Base-by-base conservation (phyloP, 768 basidiomycete genomes). In the Calocybe indica region DNA sequence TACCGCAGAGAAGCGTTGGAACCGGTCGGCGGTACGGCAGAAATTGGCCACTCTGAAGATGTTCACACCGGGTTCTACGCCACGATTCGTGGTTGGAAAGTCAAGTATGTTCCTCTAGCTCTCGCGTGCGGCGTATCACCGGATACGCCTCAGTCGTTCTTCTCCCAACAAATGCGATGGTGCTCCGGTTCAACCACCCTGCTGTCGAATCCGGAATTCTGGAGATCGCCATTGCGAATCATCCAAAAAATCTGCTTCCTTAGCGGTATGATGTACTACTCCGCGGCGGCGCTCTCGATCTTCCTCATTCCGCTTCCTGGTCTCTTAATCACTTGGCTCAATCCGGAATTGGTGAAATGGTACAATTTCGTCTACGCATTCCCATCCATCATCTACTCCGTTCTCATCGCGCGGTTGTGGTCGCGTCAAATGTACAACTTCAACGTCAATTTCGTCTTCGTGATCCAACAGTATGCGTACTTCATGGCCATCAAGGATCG, bases 141-240 rank as follows among this genome's bases (percentile, higher is more conserved):
- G 9, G 58, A 62, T 40, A 62, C 56, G 3, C 60, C 62, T 8
- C 50, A 57, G 9, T 60, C 58, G 0, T 62, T 56, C 40, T 63
- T 63, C 46, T 59, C 62, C 10, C 62, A 63, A 40, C 62, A 63
- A 47, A 60, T 63, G 54, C 55, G 60, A 14, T 62, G 61, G 60
- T 62, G 61, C 44, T 49, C 59, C 12, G 59, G 61, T 14, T 62
- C 59, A 3, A 58, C 61, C 2, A 58, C 59, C 9, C 47, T 59
- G 6, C 55, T 60, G 29, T 57, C 56, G 33, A 62, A 59, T 48
- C 50, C 47, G 6, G 56, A 60, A 13, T 62, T 62, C 46, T 62
- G 61, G 59, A 57, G 49, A 43, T 62, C 61, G 3, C 45, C 56
- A 11, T 55, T 60, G 34, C 57, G 37, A 45, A 45, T 58, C 40